phyloP scores from a whole-genome alignment of 805 yeast genomes.

The Candida corydali region DNA sequence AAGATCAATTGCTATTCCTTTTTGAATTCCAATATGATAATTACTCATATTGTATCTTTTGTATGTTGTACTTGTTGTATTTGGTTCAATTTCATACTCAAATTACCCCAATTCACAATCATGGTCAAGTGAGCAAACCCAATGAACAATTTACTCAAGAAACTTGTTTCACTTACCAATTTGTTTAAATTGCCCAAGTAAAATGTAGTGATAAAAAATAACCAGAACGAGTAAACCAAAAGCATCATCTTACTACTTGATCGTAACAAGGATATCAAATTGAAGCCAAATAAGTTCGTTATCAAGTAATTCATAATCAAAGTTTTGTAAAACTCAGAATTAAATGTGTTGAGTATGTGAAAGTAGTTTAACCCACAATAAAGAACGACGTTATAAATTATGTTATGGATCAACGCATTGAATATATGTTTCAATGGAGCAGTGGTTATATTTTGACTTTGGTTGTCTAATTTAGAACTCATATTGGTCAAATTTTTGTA shows the following conservation, averaged over 20 bases:
- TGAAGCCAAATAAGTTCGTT: conserved; percentile 4
- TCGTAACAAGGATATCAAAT: conserved; percentile 1
- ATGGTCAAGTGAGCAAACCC: conserved; percentile 1
- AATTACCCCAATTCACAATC: conserved; percentile 2
- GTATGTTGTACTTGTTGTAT: no score
- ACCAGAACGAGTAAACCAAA: conserved; percentile 1
- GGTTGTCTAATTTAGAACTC: background rate
- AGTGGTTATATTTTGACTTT: background rate
- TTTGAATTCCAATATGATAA: no score
- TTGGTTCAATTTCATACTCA: conserved; percentile 3
- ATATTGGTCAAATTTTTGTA: no score
- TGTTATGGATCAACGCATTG: background rate
- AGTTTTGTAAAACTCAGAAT: conserved; percentile 2
- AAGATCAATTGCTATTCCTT: no score
- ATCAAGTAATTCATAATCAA: conserved; percentile 3
- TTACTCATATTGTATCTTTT: no score
- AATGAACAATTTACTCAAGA: background rate
- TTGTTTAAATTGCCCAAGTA: conserved; percentile 2
- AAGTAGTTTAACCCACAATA: conserved; percentile 1
- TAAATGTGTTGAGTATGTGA: no score
- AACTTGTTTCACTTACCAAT: background rate
- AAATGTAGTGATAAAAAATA: background rate
- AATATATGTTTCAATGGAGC: background rate
- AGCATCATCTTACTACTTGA: background rate
- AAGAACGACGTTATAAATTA: conserved; percentile 2